Base-by-base conservation (phyloP, 2,329 filamentous ascomycete species). In the Zymoseptoria pseudotritici region DNA sequence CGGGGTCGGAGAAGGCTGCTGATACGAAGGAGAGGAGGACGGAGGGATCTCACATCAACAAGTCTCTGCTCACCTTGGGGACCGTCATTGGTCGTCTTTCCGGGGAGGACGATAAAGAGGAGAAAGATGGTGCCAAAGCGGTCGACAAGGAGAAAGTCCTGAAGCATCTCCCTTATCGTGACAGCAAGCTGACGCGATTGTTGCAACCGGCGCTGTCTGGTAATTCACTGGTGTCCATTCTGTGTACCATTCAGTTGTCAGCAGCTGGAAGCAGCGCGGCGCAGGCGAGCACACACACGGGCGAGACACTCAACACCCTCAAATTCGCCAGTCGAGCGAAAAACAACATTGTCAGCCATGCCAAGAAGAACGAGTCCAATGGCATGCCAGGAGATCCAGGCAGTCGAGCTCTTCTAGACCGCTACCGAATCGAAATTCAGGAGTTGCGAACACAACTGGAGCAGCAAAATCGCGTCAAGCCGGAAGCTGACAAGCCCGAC, bases 31-130 rank as follows among this genome's bases (percentile, higher is more conserved):
- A 97, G 77, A 85, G 94, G 57, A 84, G 94, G 53, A 90, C 91
- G 17, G 94, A 99, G 76, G 94, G 94, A 64, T 93, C 93, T 11
- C 94, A 99, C 73, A 99, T 99, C 77, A 99, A 99, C 80, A 97
- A 97, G 78, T 97, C 91, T 74, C 78, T 99, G 70, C 84, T 99
- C 60, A 99, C 94, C 0, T 80, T 99, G 2, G 94, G 94, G 56
- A 99, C 91, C 0, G 94, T 99, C 69, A 97, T 99, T 72, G 89
- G 90, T 10, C 89, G 89, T 64, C 80, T 99, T n/a, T 95, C 93
- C 1, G 90, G 91, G 58, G 85, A 88, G 70, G 96, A 95, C 71
- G 90, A 96, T 50, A 93, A 91, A 74, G 91, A 95, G 69, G 90
- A 94, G 64, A 88, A 85, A 55, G 65, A 81, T 77, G 17, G 67